phyloP scores from a whole-genome alignment of 257 asterid genomes.

The Echium plantagineum region DNA sequence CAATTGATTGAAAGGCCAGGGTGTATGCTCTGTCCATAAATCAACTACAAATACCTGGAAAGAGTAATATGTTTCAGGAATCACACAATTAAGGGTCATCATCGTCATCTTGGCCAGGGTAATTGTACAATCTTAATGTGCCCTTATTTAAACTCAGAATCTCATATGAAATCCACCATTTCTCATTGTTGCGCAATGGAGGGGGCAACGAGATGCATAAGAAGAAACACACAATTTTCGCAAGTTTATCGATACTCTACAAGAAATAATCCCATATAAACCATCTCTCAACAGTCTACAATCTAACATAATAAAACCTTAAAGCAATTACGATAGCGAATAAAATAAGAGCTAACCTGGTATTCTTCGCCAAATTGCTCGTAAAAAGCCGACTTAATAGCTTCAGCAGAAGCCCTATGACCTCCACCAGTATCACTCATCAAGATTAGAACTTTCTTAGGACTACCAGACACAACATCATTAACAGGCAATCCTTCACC shows the following conservation, averaged over 20 bases:
- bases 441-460: constrained; percentile 74
- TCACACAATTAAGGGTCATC: not conserved
- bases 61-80: constrained; percentile 12
- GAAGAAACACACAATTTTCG: not conserved
- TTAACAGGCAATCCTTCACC: constrained; percentile 36
- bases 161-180: not conserved
- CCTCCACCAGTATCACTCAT: constrained; percentile 99
- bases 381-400: constrained; percentile 73
- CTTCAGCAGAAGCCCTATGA: constrained; percentile 99
- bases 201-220: not conserved
- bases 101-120: constrained; percentile 3
- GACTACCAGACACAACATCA: constrained; percentile 28
- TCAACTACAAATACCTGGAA: constrained; percentile 83
- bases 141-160: not conserved
- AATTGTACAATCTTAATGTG: not conserved
- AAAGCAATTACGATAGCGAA: not conserved
- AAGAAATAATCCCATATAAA: not conserved
- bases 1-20: constrained; percentile 98
- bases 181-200: not conserved
- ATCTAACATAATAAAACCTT: not conserved
- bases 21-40: constrained; percentile 97
- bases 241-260: not conserved
- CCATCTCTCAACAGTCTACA: constrained; percentile 5
- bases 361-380: constrained; percentile 85
- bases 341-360: constrained; percentile 36